Base-by-base conservation (phyloP, 441 rosid species). In the Arabidopsis hybrid region DNA sequence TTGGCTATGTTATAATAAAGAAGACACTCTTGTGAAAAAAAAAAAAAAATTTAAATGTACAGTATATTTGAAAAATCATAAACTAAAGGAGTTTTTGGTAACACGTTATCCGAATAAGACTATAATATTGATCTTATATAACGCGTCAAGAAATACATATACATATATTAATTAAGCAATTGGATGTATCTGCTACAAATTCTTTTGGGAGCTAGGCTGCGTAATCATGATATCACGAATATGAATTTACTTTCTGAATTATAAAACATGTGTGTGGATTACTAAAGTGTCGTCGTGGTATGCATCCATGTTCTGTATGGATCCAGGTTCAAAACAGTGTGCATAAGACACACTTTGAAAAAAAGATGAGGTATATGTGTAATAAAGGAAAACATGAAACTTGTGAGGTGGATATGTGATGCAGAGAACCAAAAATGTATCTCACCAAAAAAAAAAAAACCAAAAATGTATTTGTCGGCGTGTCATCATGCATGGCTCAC, bases 401-500 rank as follows among this genome's bases (percentile, higher is more conserved):
- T 63, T 45, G 71, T 65, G 76, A 73, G 64, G 47, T 45, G 47
- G 55, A 71, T 51, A 21, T 45, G 58, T 43, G 58, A 64, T 47
- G 51, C 65, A 65, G 59, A 57, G 43, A 65, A 65, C 51, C 51
- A 45, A 35, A 59, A 26, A 26, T 26, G 26, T 21, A 18, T 18
- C 21, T 18, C 21, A 18, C 21, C 21, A n/a, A 18, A 18, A 18
- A 18, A 18, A 18, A 18, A 18, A 18, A 2, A 18, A 1, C 21
- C 21, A 18, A 57, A 58, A 36, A 47, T 38, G 66, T 38, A 43
- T n/a, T 29, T 47, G 59, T 65, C 52, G 65, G 77, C 66, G 71
- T 73, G 71, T 57, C 77, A 39, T 65, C 78, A 74, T 74, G 78
- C 78, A 74, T 66, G 72, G 26, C 67, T 66, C 61, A 74, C 61